Evolutionary conservation across 805 yeast genomes (phyloP).

Genomic region (Candida loeiensis): DNA sequence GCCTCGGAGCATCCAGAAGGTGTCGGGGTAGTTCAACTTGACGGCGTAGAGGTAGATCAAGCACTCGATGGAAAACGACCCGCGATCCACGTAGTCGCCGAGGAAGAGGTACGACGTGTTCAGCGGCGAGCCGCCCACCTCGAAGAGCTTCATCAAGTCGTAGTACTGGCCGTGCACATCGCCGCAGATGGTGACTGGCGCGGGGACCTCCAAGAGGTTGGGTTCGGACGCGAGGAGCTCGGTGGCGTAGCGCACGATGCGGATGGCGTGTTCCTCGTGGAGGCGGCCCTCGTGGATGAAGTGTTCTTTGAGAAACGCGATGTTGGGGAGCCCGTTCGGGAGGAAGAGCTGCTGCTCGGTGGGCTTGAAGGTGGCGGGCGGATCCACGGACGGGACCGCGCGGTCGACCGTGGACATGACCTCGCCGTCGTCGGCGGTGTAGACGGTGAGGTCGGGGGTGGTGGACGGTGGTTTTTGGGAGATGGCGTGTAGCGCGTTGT

Average conservation of each 20-base stretch:
- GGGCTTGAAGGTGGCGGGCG: constrained; percentile 67
- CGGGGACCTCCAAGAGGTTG: constrained; percentile 73
- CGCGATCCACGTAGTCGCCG: constrained; percentile 96
- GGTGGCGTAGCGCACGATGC: constrained; percentile 65
- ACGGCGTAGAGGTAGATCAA: constrained; percentile 71
- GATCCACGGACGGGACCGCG: constrained; percentile 51
- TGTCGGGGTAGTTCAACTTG: constrained; percentile 69
- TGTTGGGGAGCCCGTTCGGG: constrained; percentile 65
- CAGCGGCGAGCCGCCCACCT: constrained; percentile 87
- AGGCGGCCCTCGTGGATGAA: constrained; percentile 80
- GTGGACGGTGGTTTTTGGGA: constrained; percentile 31
- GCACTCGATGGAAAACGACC: constrained; percentile 84
- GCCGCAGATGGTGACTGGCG: constrained; percentile 95
- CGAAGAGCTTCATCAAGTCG: constrained; percentile 85
- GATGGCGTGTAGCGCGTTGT: constrained; percentile 62
- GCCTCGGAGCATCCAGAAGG: constrained; percentile 83
- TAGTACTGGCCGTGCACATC: constrained; percentile 96
- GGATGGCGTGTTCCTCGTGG: constrained; percentile 62
- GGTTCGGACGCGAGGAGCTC: constrained; percentile 66
- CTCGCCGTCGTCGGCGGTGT: constrained; percentile 58
- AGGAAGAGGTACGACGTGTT: constrained; percentile 75
- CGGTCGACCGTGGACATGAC: constrained; percentile 54
- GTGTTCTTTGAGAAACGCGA: constrained; percentile 67
- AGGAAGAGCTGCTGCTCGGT: constrained; percentile 64
- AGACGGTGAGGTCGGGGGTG: constrained; percentile 39